A percentile compares a stretch with the other conserved stretches of the same genome.
Evolutionary conservation across 2,329 filamentous ascomycete species (phyloP).

Genomic region (Exophiala aquamarina): DNA sequence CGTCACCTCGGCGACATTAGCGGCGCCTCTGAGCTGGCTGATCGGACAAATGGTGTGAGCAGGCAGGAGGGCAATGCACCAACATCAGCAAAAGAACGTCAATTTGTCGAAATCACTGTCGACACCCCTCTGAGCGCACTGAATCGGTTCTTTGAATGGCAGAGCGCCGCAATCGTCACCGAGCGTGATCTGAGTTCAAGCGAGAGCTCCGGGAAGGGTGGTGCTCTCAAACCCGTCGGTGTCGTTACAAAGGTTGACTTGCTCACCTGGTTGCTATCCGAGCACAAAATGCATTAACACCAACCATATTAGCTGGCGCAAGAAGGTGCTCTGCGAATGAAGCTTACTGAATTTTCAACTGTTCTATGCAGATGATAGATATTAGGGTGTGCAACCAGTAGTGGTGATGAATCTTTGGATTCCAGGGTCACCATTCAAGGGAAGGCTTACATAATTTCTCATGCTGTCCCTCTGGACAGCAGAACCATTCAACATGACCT

Average conservation of each 20-base stretch:
- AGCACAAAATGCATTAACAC: conserved; percentile 39
- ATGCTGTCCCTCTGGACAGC: too few species aligned
- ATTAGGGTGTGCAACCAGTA: too few species aligned
- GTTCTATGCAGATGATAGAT: too few species aligned
- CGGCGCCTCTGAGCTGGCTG: conserved; percentile 17
- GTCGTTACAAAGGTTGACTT: conserved; percentile 93
- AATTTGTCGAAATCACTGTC: conserved; percentile 91
- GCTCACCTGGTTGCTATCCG: conserved; percentile 84
- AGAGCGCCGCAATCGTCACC: conserved; percentile 91
- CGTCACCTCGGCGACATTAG: conserved; percentile 54
- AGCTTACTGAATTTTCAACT: too few species aligned
- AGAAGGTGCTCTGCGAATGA: too few species aligned
- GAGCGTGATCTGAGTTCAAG: conserved; percentile 61
- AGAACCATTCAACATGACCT: too few species aligned
- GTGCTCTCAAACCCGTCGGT: conserved; percentile 73
- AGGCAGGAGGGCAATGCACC: conserved; percentile 36
- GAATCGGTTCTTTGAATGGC: conserved; percentile 86
- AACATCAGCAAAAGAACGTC: conserved; percentile 47
- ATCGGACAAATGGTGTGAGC: conserved; percentile 27
- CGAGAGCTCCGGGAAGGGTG: conserved; percentile 35
- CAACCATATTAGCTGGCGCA: too few species aligned
- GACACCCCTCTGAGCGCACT: conserved; percentile 82
- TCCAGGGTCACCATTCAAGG: too few species aligned
- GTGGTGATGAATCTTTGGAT: too few species aligned
- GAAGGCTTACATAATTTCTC: too few species aligned